Evolutionary conservation across 1,284 basidiomycete species (phyloP).

Genomic region (Phylloporus gajari): DNA sequence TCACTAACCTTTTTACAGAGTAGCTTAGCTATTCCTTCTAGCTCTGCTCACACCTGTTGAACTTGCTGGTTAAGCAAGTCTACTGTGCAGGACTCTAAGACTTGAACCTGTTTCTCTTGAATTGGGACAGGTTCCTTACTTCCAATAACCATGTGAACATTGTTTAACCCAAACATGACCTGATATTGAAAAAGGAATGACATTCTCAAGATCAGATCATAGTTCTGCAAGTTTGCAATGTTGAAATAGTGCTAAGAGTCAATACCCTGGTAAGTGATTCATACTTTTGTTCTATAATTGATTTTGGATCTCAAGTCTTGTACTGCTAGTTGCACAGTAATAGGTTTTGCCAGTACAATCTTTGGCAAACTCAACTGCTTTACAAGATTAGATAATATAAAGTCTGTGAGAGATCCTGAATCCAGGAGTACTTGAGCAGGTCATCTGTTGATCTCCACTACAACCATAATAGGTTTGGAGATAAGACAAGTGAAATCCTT

Average conservation of each 20-base stretch:
- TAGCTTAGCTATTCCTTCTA: slow-evolving; percentile 31
- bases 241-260: too few species aligned
- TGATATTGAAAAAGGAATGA: slow-evolving; percentile 47
- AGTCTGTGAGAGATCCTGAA: not conserved
- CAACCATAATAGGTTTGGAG: too few species aligned
- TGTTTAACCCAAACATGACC: slow-evolving; percentile 28
- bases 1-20: slow-evolving; percentile 39
- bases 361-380: not conserved
- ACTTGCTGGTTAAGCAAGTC: slow-evolving; percentile 6
- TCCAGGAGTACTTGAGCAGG: not conserved
- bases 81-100: slow-evolving; percentile 29
- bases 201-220: slow-evolving; percentile 48
- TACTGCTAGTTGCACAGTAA: not conserved
- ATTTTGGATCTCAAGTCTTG: not conserved
- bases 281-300: not conserved
- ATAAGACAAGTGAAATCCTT: too few species aligned
- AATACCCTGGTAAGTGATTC: not conserved
- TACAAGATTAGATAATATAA: not conserved
- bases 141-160: slow-evolving; percentile 31
- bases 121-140: slow-evolving; percentile 27
- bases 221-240: slow-evolving; percentile 44
- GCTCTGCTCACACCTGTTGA: slow-evolving; percentile 22
- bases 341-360: not conserved
- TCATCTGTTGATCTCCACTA: too few species aligned
- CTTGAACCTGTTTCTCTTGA: slow-evolving; percentile 27